Percentiles rank a stretch among this genome's conserved stretches.
These are phyloP conservation scores for Zopfia rhizophila DNA, from an alignment of 2,329 filamentous ascomycete species.

Conservation along the genomic window DNA sequence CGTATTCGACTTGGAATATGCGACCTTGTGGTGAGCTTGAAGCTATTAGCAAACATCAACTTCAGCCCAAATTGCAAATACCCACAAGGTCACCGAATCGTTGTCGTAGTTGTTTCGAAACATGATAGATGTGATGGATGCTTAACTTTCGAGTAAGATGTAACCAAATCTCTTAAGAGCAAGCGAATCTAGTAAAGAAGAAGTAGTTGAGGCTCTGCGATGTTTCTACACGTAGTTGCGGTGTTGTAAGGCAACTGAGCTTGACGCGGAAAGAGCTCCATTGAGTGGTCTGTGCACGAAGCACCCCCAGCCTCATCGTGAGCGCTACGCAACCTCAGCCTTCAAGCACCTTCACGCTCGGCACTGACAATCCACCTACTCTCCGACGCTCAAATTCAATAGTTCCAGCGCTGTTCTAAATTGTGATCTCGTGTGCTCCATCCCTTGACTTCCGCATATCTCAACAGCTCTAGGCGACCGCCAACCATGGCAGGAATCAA, in stretches of 20 bases:
- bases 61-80: conserved; percentile 14
- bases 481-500: conserved; percentile 86
- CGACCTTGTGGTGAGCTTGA: conserved; percentile 96
- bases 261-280: conserved; percentile 3
- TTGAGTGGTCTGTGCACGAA: conserved; percentile 18
- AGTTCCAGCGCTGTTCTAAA: too few relatives aligned
- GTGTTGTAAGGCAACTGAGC: conserved; percentile 16
- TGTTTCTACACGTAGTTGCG: not conserved
- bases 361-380: not conserved
- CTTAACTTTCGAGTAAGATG: too few relatives aligned
- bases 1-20: conserved; percentile 99
- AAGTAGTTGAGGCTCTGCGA: not conserved
- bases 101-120: conserved; percentile 99
- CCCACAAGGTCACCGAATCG: conserved; percentile 98
- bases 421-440: too few relatives aligned
- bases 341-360: conserved; percentile 1
- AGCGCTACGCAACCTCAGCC: conserved; percentile 30
- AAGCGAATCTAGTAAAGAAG: too few relatives aligned
- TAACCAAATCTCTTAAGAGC: too few relatives aligned
- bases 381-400: not conserved
- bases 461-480: conserved; percentile 14
- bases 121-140: conserved; percentile 68
- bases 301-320: conserved; percentile 21
- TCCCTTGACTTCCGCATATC: too few relatives aligned
- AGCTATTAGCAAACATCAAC: conserved; percentile 20